These are phyloP conservation scores for Pythium pyrilobum DNA, from an alignment of 352 stramenopile genomes.

Conservation along the genomic window DNA sequence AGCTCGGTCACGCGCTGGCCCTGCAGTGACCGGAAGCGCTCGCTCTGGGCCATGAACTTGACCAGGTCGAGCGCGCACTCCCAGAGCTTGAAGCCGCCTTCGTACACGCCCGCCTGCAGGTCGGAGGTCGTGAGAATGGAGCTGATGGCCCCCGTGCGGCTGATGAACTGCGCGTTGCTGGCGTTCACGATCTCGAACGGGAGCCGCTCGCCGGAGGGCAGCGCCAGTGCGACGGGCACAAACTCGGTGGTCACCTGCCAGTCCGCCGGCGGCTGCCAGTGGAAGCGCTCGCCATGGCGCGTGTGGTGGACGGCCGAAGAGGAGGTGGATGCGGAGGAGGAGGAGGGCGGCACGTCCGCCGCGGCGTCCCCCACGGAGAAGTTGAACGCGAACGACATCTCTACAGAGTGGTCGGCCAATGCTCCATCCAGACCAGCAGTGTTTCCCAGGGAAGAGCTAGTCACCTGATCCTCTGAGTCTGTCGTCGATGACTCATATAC, in stretches of 20 bases:
- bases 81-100: constrained; percentile 87
- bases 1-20: constrained; percentile 57
- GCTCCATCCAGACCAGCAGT: neutral
- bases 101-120: constrained; percentile 73
- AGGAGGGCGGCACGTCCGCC: neutral
- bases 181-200: constrained; percentile 67
- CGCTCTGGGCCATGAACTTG: constrained; percentile 15
- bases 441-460: neutral
- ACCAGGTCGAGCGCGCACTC: constrained; percentile 78
- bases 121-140: constrained; percentile 71
- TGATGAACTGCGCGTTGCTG: constrained; percentile 38
- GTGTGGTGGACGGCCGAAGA: constrained; percentile 14
- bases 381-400: constrained; percentile 62
- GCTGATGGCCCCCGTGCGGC: constrained; percentile 50
- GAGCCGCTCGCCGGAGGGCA: constrained; percentile 11
- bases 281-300: constrained; percentile 50
- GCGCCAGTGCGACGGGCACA: constrained; percentile 26
- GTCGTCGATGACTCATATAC: neutral
- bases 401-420: neutral
- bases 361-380: constrained; percentile 36
- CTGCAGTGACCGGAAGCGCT: constrained; percentile 23
- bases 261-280: constrained; percentile 17
- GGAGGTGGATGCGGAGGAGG: neutral
- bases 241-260: constrained; percentile 15
- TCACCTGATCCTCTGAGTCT: constrained; percentile 3